Base-by-base conservation (phyloP, 164 flowering plant genomes). In the Kingdonia uniflora region DNA sequence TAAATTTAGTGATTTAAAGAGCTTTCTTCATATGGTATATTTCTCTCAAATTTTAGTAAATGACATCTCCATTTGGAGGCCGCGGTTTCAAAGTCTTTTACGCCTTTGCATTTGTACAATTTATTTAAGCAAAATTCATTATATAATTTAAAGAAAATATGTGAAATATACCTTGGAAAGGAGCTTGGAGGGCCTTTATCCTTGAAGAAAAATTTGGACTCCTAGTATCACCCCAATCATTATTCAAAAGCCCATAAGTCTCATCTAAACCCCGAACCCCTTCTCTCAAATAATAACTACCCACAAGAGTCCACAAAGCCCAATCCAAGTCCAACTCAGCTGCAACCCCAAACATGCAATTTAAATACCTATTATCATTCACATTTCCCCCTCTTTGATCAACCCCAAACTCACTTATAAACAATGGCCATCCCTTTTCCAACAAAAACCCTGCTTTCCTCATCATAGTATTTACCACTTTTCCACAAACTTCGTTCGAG, bases 241-340 rank as follows among this genome's bases (percentile, higher is more conserved):
- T 72, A 59, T 65, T 48, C 41, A 78, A 52, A 11, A 79, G n/a
- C 6, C 97, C 95, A 55, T 80, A 84, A 25, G 29, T 25, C 62
- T 89, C 95, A n/a, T 79, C 73, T 54, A 58, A 5, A 2, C 77
- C 95, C 25, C 72, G 11, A 0, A 63, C 70, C 29, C 95, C 92
- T 71, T 83, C 59, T 52, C 87, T 80, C 46, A 76, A 35, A 48
- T 80, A 79, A 55, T 82, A 82, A 54, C 94, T 90, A 49, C 97
- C 97, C 20, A 42, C 75, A 13, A 86, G 59, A 1, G 85, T 60
- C 91, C 97, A 86, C 16, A 74, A 13, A 0, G 95, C 90, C 80
- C 81, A 90, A 49, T 90, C 97, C 42, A 76, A 20, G 59, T 90
- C 97, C 49, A 67, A 58, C 14, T 82, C 87, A 48, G 90, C 91